Evolutionary conservation across 1,284 basidiomycete species (phyloP).

Genomic region (Cystobasidiaceae sp.): DNA sequence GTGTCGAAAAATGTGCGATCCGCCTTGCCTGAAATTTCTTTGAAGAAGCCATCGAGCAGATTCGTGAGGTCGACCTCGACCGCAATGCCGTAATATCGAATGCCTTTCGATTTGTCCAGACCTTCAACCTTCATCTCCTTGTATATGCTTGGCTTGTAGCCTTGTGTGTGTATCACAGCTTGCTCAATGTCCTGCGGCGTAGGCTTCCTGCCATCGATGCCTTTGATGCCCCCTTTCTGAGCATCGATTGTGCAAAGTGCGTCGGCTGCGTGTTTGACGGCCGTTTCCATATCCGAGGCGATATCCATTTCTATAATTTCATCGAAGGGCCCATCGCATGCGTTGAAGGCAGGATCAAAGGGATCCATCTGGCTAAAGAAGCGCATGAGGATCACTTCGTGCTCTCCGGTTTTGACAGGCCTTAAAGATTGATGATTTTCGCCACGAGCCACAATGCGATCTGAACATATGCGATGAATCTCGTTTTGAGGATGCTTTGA

Average conservation of each 20-base stretch:
- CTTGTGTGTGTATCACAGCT: constrained; percentile 57
- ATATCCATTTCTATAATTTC: constrained; percentile 62
- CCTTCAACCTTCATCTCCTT: constrained; percentile 40
- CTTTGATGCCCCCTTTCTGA: constrained; percentile 4
- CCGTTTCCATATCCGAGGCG: constrained; percentile 55
- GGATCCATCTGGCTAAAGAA: constrained; percentile 67
- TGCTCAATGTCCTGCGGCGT: constrained; percentile 56
- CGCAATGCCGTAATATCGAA: constrained; percentile 70
- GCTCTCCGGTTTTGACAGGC: constrained; percentile 54
- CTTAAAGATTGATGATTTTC: constrained; percentile 75
- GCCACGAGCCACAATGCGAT: constrained; percentile 68
- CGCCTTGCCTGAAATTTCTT: constrained; percentile 34
- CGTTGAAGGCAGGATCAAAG: constrained; percentile 51
- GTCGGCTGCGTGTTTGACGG: constrained; percentile 59
- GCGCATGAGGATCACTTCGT: constrained; percentile 75
- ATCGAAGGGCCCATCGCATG: constrained; percentile 56
- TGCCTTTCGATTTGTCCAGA: constrained; percentile 36
- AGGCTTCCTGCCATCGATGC: constrained; percentile 47
- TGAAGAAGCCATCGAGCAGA: constrained; percentile 36
- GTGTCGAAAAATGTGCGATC: constrained; percentile 54
- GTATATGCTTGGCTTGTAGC: constrained; percentile 49
- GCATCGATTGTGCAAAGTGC: constrained; percentile 50
- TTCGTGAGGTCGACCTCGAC: constrained; percentile 61
- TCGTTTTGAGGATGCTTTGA: constrained; percentile 53
- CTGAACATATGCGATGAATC: constrained; percentile 67